Conservation (phyloP, 106 monocot genomes). For the Dioscorea zingiberensis region DNA sequence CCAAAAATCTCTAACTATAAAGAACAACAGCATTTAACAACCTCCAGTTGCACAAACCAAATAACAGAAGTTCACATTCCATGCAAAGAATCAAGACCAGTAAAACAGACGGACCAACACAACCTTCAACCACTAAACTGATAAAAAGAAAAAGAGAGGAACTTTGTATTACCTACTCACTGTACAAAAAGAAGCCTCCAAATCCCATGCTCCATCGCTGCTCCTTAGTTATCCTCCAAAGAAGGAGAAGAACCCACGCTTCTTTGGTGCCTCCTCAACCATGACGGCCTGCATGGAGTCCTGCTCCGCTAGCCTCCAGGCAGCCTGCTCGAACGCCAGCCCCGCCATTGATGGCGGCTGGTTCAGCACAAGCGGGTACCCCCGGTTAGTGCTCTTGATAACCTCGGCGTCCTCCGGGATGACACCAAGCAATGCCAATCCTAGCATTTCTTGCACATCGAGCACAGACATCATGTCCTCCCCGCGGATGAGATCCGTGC, state of each 20-base stretch:
- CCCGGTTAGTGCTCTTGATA: constrained; percentile 89
- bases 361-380: constrained; percentile 72
- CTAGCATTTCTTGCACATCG: constrained; percentile 97
- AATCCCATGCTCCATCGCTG: not conserved
- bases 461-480: constrained; percentile 99
- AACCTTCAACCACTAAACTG: not conserved
- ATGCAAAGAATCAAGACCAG: too few relatives aligned
- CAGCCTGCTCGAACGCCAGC: constrained; percentile 90
- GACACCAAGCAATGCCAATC: constrained; percentile 71
- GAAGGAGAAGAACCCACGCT: constrained; percentile 86
- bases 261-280: constrained; percentile 82
- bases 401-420: constrained; percentile 95
- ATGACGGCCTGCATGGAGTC: constrained; percentile 90
- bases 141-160: not conserved
- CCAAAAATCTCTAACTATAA: too few relatives aligned
- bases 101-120: not conserved
- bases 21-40: too few relatives aligned
- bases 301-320: constrained; percentile 91
- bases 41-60: too few relatives aligned
- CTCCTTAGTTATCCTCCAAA: constrained; percentile 53
- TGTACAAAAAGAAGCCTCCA: not conserved
- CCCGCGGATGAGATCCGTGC: constrained; percentile 70
- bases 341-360: constrained; percentile 70
- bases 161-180: not conserved
- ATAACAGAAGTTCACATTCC: too few relatives aligned